Conservation (phyloP, 192 early-diverging fungal species). For the Coemansia sp. region DNA sequence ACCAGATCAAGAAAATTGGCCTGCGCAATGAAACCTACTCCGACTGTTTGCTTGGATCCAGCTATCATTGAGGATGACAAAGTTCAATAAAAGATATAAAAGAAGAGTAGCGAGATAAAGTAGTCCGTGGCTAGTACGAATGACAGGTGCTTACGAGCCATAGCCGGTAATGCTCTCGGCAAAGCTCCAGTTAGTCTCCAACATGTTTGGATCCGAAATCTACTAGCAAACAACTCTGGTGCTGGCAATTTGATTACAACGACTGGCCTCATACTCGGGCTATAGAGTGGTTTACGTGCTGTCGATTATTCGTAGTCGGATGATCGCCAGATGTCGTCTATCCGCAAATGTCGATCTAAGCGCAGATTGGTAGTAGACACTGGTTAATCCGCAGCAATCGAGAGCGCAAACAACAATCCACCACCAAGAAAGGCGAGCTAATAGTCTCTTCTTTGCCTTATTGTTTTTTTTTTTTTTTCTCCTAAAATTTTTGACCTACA, state of each 20-base stretch:
- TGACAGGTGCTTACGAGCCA: conserved; percentile 59
- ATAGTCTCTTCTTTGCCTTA: background rate
- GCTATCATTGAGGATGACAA: background rate
- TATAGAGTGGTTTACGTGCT: no score
- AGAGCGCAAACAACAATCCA: background rate
- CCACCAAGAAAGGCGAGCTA: background rate
- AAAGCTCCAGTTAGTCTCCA: conserved; percentile 91
- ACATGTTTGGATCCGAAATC: conserved; percentile 85
- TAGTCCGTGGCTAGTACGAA: no score
- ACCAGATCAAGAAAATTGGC: no score
- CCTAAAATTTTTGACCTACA: background rate
- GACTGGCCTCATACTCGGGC: no score
- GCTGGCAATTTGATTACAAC: no score
- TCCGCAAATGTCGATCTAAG: no score
- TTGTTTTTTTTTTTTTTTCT: background rate
- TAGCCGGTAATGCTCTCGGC: conserved; percentile 80
- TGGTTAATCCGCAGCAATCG: background rate
- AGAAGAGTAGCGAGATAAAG: no score
- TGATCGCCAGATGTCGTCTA: no score
- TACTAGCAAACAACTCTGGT: conserved; percentile 6
- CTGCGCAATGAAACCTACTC: no score
- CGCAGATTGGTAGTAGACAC: background rate
- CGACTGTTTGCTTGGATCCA: no score
- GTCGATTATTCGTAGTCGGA: no score
- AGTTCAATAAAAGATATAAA: background rate